These are phyloP conservation scores for Diaporthe caulivora DNA, from an alignment of 2,329 filamentous ascomycete genomes.

Conservation along the genomic window DNA sequence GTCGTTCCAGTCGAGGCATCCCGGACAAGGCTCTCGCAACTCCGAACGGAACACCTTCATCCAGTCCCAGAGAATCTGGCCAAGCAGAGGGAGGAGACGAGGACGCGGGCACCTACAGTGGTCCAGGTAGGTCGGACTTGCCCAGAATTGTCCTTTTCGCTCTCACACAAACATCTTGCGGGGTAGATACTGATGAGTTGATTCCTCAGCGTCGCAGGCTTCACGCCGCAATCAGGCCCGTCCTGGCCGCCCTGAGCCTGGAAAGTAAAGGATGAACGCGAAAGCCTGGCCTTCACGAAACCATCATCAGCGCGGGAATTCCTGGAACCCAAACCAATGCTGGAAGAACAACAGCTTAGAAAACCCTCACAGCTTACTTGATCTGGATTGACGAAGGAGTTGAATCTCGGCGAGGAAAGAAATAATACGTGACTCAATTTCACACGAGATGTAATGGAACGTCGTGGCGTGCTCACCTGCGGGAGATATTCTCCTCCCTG, in stretches of 20 bases:
- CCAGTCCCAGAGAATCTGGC: background rate
- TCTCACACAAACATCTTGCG: background rate
- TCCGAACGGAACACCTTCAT: background rate
- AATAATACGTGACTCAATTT: background rate
- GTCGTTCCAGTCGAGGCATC: too few relatives aligned
- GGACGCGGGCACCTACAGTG: background rate
- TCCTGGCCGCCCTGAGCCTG: background rate
- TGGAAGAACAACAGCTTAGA: background rate
- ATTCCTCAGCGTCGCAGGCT: background rate
- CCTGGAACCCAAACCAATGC: background rate
- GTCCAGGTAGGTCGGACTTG: background rate
- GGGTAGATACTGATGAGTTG: background rate
- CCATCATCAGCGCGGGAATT: background rate
- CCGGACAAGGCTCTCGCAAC: background rate
- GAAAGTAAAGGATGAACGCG: background rate
- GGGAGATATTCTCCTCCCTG: background rate
- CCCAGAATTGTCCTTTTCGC: background rate
- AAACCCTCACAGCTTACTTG: background rate
- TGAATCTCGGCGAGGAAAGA: background rate
- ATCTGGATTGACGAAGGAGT: background rate
- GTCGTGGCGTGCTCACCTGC: background rate
- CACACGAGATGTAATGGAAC: background rate
- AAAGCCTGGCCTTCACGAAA: background rate
- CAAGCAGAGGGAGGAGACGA: background rate
- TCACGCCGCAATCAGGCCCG: background rate